phyloP scores from a whole-genome alignment of 495 filamentous ascomycete species.

The Daldinia concentrica region DNA sequence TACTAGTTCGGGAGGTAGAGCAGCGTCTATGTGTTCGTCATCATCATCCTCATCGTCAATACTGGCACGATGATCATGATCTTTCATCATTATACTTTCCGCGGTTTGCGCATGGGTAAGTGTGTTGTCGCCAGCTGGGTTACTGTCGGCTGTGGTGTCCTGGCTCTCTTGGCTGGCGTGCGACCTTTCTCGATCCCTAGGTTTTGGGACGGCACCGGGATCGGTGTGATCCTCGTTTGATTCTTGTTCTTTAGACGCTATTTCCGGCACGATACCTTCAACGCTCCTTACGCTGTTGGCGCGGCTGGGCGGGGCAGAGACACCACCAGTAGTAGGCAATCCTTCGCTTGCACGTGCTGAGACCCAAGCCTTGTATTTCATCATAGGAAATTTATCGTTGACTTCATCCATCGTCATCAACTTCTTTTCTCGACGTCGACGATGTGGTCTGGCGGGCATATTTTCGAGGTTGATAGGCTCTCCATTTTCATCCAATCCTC shows the following conservation, averaged over 20 bases:
- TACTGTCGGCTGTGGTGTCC: not conserved
- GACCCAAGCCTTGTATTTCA: constrained; percentile 96
- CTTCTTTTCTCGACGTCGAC: constrained; percentile 92
- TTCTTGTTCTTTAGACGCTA: constrained; percentile 51
- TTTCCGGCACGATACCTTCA: constrained; percentile 61
- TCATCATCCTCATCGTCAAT: constrained; percentile 79
- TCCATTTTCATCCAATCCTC: constrained; percentile 77
- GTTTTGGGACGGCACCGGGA: not conserved
- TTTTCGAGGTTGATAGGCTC: constrained; percentile 85
- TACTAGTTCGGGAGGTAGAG: constrained; percentile 82
- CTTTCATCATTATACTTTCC: constrained; percentile 29
- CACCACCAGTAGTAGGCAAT: constrained; percentile 83
- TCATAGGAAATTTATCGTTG: constrained; percentile 93
- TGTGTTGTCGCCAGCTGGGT: constrained; percentile 10
- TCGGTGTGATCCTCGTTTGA: constrained; percentile 20
- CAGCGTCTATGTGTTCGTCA: constrained; percentile 85
- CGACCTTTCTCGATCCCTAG: constrained; percentile 16
- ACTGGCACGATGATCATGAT: constrained; percentile 28
- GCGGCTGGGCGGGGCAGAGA: constrained; percentile 77
- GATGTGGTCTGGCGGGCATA: constrained; percentile 76
- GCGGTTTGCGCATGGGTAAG: constrained; percentile 31
- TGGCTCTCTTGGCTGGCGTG: constrained; percentile 13
- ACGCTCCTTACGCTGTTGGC: constrained; percentile 71
- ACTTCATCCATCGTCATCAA: constrained; percentile 99
- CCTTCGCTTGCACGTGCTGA: constrained; percentile 83